Evolutionary conservation across 495 filamentous ascomycete species (phyloP), one percentile per base, ranked within the genome.

Genomic region (Pyronema omphalodes): DNA sequence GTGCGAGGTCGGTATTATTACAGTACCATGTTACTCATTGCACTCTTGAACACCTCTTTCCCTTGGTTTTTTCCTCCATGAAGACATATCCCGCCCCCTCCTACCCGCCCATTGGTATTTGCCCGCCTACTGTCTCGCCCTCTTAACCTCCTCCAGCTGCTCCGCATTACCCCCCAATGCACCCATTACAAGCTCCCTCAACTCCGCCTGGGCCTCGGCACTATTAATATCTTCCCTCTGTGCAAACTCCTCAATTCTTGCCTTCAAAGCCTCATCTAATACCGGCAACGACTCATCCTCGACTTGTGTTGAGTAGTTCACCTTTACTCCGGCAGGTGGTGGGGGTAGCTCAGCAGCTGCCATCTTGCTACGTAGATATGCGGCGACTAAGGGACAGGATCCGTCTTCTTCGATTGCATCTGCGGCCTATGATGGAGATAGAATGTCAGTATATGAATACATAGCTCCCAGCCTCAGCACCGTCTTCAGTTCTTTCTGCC

Each of bases 181-280:
- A 60, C 87, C 82, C 57, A 76, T 75, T 12, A 89, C 74, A 56
- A 93, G 66, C 47, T 74, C 71, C 51, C 82, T 76, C 57, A 93
- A 66, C 59, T 81, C 73, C 36, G 71, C 74, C 61, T 93, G 85
- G 1, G 79, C 78, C 44, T 78, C 78, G 44, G 80, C 78, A 51
- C 75, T 78, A 53, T 82, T 69, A 58, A 88, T 87, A 56, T 89
- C 81, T 40, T 78, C 76, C 11, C 82, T 72, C 44, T 77, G 71
- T 12, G 85, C 83, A 57, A 89, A 66, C 63, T 87, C 76, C 57
- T 89, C 84, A 62, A 93, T 88, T 53, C 80, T 70, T 51, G 77
- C 71, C 59, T 79, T 76, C 55, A 89, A 79, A 50, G 81, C 84
- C 3, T 82, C 78, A 62, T 89, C 84, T 36, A 73, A 68, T 52